phyloP scores from a whole-genome alignment of 176 grass and related monocot genomes.

The Aegilops bicornis region DNA sequence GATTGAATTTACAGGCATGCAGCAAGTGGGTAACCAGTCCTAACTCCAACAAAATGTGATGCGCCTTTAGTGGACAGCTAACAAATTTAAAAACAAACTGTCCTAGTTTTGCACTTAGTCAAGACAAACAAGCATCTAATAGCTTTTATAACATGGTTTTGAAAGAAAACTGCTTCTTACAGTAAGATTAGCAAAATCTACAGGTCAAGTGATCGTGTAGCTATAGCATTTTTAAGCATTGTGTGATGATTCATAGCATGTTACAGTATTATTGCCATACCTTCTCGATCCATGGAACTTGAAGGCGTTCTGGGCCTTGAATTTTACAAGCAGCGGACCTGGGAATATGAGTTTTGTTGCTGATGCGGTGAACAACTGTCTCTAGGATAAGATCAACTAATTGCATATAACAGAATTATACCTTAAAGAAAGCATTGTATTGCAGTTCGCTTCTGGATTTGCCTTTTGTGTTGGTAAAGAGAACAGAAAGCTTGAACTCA shows the following conservation, averaged over 20 bases:
- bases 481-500: constrained; percentile 75
- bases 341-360: constrained; percentile 18
- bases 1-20: not conserved
- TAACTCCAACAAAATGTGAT: not conserved
- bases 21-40: not conserved
- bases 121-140: not conserved
- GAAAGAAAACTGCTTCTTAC: not conserved
- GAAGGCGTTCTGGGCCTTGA: constrained; percentile 54
- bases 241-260: not conserved
- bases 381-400: constrained; percentile 9
- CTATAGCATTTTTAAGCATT: not conserved
- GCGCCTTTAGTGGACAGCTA: not conserved
- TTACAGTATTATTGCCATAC: constrained; percentile 27
- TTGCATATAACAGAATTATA: constrained; percentile 14
- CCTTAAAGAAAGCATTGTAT: constrained; percentile 58
- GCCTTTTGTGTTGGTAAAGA: constrained; percentile 78
- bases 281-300: constrained; percentile 63
- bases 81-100: not conserved
- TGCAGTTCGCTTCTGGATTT: constrained; percentile 29
- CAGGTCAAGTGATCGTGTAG: constrained; percentile 21
- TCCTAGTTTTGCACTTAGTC: not conserved
- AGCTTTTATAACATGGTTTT: constrained; percentile 2
- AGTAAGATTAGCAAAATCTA: constrained; percentile 8
- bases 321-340: constrained; percentile 55
- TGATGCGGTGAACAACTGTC: not conserved